Evolutionary conservation across 108 stramenopile species (phyloP).

Genomic region (Cyclotella baltica): DNA sequence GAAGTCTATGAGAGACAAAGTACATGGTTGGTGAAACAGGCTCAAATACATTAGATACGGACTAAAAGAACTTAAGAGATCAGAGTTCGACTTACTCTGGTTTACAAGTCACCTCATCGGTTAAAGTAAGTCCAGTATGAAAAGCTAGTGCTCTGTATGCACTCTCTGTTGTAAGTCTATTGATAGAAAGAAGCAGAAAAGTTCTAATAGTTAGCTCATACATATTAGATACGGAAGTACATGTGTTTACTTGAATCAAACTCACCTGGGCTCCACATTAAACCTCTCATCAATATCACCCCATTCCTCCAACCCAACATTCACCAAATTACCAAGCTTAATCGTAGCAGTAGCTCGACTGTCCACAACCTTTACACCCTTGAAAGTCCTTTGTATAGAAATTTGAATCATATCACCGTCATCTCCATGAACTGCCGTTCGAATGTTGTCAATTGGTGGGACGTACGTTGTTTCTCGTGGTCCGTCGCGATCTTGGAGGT

Average conservation of each 20-base stretch:
- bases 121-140: constrained; percentile 4
- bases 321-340: constrained; percentile 22
- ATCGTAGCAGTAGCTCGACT: constrained; percentile 27
- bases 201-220: neutral
- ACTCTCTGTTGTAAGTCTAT: neutral
- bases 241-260: neutral
- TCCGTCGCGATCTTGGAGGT: neutral
- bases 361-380: constrained; percentile 20
- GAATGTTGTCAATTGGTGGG: neutral
- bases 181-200: neutral
- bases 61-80: neutral
- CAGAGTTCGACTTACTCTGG: constrained; percentile 14
- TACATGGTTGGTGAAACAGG: too few relatives aligned
- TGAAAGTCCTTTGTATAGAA: constrained; percentile 14
- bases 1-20: neutral
- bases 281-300: constrained; percentile 14
- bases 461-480: neutral
- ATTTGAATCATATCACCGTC: constrained; percentile 36
- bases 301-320: constrained; percentile 22
- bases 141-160: constrained; percentile 10
- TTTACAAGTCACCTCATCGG: constrained; percentile 11
- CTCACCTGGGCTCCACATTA: constrained; percentile 15
- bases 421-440: constrained; percentile 19
- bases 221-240: neutral
- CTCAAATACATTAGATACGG: neutral